Percentiles rank a stretch among this genome's conserved stretches.
These are phyloP conservation scores for Corylus heterophylla DNA, from an alignment of 306 rosid genomes.

Conservation along the genomic window DNA sequence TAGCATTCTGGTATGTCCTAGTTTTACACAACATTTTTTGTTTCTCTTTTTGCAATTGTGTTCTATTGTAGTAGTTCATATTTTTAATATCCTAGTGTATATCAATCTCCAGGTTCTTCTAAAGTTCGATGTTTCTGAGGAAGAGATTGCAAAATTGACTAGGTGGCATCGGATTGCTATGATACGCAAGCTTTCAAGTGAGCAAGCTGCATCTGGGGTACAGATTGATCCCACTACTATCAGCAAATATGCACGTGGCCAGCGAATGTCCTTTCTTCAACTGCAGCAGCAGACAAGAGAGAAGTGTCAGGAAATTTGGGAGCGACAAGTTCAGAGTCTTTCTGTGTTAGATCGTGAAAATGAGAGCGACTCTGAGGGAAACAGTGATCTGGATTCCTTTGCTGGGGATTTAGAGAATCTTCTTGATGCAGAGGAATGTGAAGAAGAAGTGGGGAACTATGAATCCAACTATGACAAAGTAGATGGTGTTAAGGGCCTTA, in stretches of 20 bases:
- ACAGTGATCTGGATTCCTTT: conserved; percentile 96
- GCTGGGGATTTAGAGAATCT: conserved; percentile 97
- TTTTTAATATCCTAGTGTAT: conserved; percentile 25
- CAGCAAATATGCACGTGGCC: conserved; percentile 97
- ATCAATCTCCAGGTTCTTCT: conserved; percentile 73
- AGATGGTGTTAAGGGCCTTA: conserved; percentile 85
- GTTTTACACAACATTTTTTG: not conserved
- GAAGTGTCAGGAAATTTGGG: conserved; percentile 99
- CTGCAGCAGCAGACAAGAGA: conserved; percentile 97
- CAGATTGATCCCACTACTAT: conserved; percentile 95
- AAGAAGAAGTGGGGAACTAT: conserved; percentile 68
- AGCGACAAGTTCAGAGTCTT: conserved; percentile 83
- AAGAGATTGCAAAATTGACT: conserved; percentile 81
- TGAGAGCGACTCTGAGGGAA: conserved; percentile 91
- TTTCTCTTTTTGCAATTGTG: not conserved
- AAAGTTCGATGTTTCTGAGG: conserved; percentile 90
- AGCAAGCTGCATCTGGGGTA: conserved; percentile 95
- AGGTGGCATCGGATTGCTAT: conserved; percentile 99
- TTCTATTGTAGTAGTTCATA: not conserved
- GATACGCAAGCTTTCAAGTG: conserved; percentile 98
- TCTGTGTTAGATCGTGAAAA: conserved; percentile 73
- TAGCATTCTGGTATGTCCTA: not conserved
- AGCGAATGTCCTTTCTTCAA: conserved; percentile 97
- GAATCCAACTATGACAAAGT: conserved; percentile 72
- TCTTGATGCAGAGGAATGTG: conserved; percentile 96